Evolutionary conservation across 768 basidiomycete genomes (phyloP).

Genomic region (Naganishia vaughanmartiniae): DNA sequence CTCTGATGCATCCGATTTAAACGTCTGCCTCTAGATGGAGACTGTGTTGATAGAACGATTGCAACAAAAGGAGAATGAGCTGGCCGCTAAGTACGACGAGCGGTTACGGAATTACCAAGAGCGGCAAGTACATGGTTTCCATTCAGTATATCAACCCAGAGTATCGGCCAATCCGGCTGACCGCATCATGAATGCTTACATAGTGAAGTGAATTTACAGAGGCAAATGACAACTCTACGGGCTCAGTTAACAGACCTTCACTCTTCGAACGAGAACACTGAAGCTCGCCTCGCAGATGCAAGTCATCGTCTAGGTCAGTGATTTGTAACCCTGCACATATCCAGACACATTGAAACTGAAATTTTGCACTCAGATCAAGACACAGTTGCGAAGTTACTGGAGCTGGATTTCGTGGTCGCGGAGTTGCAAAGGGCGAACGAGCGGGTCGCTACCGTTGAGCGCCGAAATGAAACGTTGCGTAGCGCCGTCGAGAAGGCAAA

Average conservation of each 20-base stretch:
- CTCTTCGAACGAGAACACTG: slow-evolving; percentile 83
- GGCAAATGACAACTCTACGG: slow-evolving; percentile 83
- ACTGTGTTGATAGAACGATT: slow-evolving; percentile 85
- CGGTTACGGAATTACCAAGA: slow-evolving; percentile 93
- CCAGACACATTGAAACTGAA: background rate
- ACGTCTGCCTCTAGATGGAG: slow-evolving; percentile 69
- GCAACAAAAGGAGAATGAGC: slow-evolving; percentile 87
- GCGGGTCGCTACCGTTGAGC: slow-evolving; percentile 84
- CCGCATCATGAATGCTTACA: background rate
- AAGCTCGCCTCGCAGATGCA: slow-evolving; percentile 87
- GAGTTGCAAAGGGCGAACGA: slow-evolving; percentile 94
- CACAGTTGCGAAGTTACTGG: slow-evolving; percentile 79
- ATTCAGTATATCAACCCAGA: background rate
- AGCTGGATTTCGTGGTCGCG: slow-evolving; percentile 90
- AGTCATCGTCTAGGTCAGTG: slow-evolving; percentile 66
- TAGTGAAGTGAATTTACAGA: slow-evolving; percentile 88
- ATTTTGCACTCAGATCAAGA: slow-evolving; percentile 69
- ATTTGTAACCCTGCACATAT: background rate
- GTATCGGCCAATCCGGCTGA: slow-evolving; percentile 4
- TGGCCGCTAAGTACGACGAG: slow-evolving; percentile 96
- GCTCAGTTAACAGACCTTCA: slow-evolving; percentile 86
- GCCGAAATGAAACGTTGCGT: slow-evolving; percentile 91
- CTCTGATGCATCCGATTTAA: background rate
- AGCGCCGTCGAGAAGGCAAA: slow-evolving; percentile 91
- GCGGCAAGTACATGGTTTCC: slow-evolving; percentile 59